Percentiles rank a stretch among this genome's conserved stretches.
Conservation (phyloP, 108 stramenopile species). For the Cyclotella sp. region DNA sequence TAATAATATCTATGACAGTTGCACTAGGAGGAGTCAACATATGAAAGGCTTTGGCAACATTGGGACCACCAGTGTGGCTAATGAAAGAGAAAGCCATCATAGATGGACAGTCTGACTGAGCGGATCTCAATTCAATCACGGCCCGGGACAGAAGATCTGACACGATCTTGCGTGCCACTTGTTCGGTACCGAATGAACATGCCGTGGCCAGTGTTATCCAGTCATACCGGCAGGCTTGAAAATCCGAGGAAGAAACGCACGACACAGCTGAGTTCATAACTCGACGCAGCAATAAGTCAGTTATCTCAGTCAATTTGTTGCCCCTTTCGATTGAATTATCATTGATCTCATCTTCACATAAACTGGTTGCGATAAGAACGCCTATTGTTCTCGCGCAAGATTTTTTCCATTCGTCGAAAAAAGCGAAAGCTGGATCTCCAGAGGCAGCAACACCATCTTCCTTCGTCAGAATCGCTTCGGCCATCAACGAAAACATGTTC, state of each 20-base stretch:
- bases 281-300: slow-evolving; percentile 31
- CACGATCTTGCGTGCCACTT: slow-evolving; percentile 40
- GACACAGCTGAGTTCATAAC: slow-evolving; percentile 46
- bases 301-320: slow-evolving; percentile 18
- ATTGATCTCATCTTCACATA: slow-evolving; percentile 12
- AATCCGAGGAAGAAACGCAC: neutral
- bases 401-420: slow-evolving; percentile 32
- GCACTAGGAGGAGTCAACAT: slow-evolving; percentile 14
- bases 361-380: slow-evolving; percentile 31
- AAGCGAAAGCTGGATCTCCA: neutral
- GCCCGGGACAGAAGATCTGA: slow-evolving; percentile 26
- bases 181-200: slow-evolving; percentile 45
- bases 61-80: slow-evolving; percentile 37
- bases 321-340: neutral
- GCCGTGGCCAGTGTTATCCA: slow-evolving; percentile 52
- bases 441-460: neutral
- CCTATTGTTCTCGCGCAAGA: slow-evolving; percentile 51
- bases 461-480: slow-evolving; percentile 17
- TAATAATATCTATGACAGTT: slow-evolving; percentile 34
- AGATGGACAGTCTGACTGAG: slow-evolving; percentile 19
- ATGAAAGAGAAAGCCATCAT: slow-evolving; percentile 52
- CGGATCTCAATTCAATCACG: slow-evolving; percentile 16
- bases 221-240: slow-evolving; percentile 36
- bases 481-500: slow-evolving; percentile 31
- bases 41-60: slow-evolving; percentile 50